Conservation (phyloP, 2,329 filamentous ascomycete species). For the Sarocladium kiliense region DNA sequence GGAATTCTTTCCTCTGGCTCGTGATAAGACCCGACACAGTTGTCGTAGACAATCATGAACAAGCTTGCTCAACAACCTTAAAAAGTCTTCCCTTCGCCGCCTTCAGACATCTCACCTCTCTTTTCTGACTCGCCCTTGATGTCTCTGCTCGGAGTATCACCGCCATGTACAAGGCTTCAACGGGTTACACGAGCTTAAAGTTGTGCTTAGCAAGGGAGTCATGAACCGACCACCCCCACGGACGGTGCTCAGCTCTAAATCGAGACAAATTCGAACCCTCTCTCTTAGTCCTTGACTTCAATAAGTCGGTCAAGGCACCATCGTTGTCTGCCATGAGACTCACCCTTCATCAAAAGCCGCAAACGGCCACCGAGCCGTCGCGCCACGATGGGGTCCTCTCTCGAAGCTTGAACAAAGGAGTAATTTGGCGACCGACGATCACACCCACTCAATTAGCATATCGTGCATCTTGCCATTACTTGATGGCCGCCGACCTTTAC, state of each 20-base stretch:
- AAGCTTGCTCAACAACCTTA: slow-evolving; percentile 8
- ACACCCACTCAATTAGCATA: slow-evolving; percentile 3
- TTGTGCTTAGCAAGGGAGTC: neutral
- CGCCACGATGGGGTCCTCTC: neutral
- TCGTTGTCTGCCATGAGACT: neutral
- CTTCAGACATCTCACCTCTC: slow-evolving; percentile 5
- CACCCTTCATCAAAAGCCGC: neutral
- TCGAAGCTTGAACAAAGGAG: neutral
- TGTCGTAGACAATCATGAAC: neutral
- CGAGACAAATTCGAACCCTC: slow-evolving; percentile 1
- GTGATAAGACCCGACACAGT: neutral
- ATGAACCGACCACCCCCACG: neutral
- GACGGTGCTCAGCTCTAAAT: neutral
- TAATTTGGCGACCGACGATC: neutral
- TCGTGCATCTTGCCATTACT: slow-evolving; percentile 3
- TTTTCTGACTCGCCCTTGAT: neutral
- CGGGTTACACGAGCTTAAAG: neutral
- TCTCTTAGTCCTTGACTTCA: neutral
- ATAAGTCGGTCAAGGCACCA: neutral
- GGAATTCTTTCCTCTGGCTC: neutral
- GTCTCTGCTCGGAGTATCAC: neutral
- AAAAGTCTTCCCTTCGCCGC: neutral
- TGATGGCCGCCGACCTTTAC: neutral
- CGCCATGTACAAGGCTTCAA: neutral
- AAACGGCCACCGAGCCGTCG: neutral